Evolutionary conservation across 495 filamentous ascomycete genomes (phyloP), one percentile per base, ranked within the genome.

Genomic region (Neurospora tetrasperma): DNA sequence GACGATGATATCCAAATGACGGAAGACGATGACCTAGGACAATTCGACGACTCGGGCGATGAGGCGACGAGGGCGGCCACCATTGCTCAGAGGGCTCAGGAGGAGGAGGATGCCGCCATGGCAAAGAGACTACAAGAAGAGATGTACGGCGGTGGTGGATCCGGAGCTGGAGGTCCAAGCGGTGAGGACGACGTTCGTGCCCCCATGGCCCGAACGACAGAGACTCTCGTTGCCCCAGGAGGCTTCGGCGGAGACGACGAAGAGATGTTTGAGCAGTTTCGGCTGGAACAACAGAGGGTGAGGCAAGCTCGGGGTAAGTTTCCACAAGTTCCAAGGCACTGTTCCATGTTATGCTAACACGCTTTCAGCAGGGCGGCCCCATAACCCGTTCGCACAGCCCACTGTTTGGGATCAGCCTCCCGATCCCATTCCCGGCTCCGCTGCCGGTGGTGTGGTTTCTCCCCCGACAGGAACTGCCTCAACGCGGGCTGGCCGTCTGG

Each of bases 71-170:
- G 74, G 4, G 81, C 81, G 11, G 83, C 80, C 44, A 78, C 78
- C 8, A 80, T 85, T 20, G 83, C 80, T 12, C 79, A 81, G 71
- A 79, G 71, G 59, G 85, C 83, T 12, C 84, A 83, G 71, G 83
- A 89, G 69, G 96, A 98, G 75, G 93, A 96, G 76, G 96, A 99
- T 82, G 96, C 94, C 59, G 96, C 93, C 12, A 93, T 98, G 88
- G 96, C 96, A 8, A 88, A 93, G 76, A 88, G 93, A 54, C 79
- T 99, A 62, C 96, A 98, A 77, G 93, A 98, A 77, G 94, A 99
- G 82, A 85, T 97, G 78, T 98, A 98, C 78, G 83, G 86, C 82
- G 87, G 75, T 83, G 84, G 75, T 73, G 77, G 78, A 10, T 84
- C 62, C 2, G 85, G 77, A 8, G 84, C 44, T 2, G 85, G 77